Percentiles rank a stretch among this genome's conserved stretches.
phyloP scores from a whole-genome alignment of 352 stramenopile genomes.

The Phytophthora meadii region DNA sequence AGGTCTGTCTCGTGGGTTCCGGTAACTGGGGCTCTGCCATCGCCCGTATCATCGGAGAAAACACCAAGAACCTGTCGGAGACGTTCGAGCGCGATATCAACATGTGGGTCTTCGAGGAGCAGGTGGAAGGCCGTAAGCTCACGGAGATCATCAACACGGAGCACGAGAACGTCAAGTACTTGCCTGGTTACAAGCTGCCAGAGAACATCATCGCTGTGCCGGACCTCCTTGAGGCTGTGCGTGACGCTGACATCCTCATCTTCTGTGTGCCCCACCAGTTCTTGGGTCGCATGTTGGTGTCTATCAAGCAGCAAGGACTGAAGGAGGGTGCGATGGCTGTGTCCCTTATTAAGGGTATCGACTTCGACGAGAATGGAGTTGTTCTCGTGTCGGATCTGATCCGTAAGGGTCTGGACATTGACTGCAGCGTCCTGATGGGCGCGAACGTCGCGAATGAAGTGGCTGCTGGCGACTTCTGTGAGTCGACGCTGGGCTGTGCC shows the following conservation, averaged over 20 bases:
- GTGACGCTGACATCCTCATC: slow-evolving; percentile 93
- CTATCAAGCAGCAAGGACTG: slow-evolving; percentile 85
- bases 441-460: slow-evolving; percentile 98
- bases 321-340: slow-evolving; percentile 77
- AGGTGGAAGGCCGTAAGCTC: slow-evolving; percentile 90
- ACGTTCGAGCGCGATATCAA: slow-evolving; percentile 93
- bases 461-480: slow-evolving; percentile 94
- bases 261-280: slow-evolving; percentile 98
- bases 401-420: slow-evolving; percentile 82
- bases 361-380: slow-evolving; percentile 86
- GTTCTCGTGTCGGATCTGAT: slow-evolving; percentile 92
- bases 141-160: slow-evolving; percentile 96
- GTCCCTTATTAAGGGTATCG: slow-evolving; percentile 93
- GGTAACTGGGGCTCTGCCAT: slow-evolving; percentile 88
- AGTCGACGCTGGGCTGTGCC: slow-evolving; percentile 95
- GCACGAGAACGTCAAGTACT: slow-evolving; percentile 98
- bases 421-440: slow-evolving; percentile 96
- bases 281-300: slow-evolving; percentile 88
- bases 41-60: slow-evolving; percentile 84
- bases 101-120: slow-evolving; percentile 98
- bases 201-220: slow-evolving; percentile 94
- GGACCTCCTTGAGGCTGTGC: slow-evolving; percentile 91
- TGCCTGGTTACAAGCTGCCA: slow-evolving; percentile 91
- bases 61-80: slow-evolving; percentile 54
- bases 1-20: slow-evolving; percentile 82